A percentile compares a stretch with the other conserved stretches of the same genome.
phyloP scores from a whole-genome alignment of 352 stramenopile genomes.

The Globisporangium nodosum region DNA sequence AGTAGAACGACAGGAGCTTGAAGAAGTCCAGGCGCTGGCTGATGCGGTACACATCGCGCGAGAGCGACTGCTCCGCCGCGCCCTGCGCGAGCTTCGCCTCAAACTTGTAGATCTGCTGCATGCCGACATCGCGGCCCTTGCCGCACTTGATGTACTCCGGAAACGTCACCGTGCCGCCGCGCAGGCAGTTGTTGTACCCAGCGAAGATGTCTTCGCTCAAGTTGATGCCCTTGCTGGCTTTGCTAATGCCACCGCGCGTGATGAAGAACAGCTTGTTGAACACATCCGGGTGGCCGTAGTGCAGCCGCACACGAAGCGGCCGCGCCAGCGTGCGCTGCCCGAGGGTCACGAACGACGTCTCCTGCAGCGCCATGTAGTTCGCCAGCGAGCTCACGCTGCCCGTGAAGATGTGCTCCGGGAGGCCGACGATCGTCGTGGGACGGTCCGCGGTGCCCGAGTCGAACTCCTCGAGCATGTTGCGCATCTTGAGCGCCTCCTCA shows the following conservation, averaged over 20 bases:
- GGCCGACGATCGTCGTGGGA: conserved; percentile 94
- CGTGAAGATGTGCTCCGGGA: conserved; percentile 99
- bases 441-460: conserved; percentile 64
- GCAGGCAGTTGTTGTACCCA: conserved; percentile 98
- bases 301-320: conserved; percentile 94
- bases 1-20: conserved; percentile 98
- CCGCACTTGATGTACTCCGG: conserved; percentile 99
- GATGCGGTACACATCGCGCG: conserved; percentile 97
- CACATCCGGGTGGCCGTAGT: conserved; percentile 98
- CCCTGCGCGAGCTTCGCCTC: conserved; percentile 98
- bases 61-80: conserved; percentile 97
- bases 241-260: conserved; percentile 97
- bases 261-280: conserved; percentile 99
- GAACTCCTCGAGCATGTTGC: conserved; percentile 98
- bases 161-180: conserved; percentile 95
- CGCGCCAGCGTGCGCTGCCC: conserved; percentile 95
- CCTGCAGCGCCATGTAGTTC: conserved; percentile 99
- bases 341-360: conserved; percentile 98
- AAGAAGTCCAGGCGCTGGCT: conserved; percentile 97
- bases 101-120: conserved; percentile 99
- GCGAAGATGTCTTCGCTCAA: conserved; percentile 99
- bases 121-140: conserved; percentile 98
- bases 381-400: conserved; percentile 97
- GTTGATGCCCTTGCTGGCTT: conserved; percentile 99
- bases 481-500: conserved; percentile 98